These are phyloP conservation scores for Mortierella sp. DNA, from an alignment of 371 early-diverging fungal genomes.

Conservation along the genomic window DNA sequence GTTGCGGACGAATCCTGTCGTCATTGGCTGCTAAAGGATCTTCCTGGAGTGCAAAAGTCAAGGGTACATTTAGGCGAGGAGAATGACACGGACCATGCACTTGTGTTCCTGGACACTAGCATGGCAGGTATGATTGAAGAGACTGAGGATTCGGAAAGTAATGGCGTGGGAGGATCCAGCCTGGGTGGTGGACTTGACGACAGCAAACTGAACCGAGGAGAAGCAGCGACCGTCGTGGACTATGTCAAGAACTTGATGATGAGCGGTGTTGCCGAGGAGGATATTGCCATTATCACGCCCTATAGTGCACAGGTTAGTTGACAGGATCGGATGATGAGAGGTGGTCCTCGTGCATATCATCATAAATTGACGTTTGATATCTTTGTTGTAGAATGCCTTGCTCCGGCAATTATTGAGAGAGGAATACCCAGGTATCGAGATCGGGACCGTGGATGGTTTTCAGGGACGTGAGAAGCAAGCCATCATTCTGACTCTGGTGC, in stretches of 20 bases:
- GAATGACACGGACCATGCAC: constrained; percentile 70
- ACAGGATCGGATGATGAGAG: neutral
- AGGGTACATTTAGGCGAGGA: constrained; percentile 29
- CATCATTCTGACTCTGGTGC: constrained; percentile 86
- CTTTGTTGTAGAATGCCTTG: constrained; percentile 33
- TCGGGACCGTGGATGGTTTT: constrained; percentile 94
- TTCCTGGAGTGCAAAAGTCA: constrained; percentile 62
- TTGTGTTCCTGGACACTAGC: constrained; percentile 84
- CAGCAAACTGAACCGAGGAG: constrained; percentile 79
- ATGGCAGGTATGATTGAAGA: constrained; percentile 73
- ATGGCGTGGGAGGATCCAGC: constrained; percentile 16
- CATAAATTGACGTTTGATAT: constrained; percentile 1
- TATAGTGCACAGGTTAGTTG: constrained; percentile 82
- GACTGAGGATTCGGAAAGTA: constrained; percentile 56
- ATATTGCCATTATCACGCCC: constrained; percentile 90
- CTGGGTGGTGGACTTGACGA: constrained; percentile 54
- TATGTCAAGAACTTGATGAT: constrained; percentile 72
- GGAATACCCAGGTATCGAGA: constrained; percentile 71
- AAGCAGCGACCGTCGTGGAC: constrained; percentile 72
- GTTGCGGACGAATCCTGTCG: constrained; percentile 76
- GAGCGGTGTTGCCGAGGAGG: constrained; percentile 69
- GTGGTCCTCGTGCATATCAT: too few species aligned
- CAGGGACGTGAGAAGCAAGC: constrained; percentile 98
- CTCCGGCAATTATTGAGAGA: constrained; percentile 54
- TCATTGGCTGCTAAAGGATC: constrained; percentile 71